phyloP scores from a whole-genome alignment of 2,329 filamentous ascomycete genomes.

The Cryoendolithus antarcticus region DNA sequence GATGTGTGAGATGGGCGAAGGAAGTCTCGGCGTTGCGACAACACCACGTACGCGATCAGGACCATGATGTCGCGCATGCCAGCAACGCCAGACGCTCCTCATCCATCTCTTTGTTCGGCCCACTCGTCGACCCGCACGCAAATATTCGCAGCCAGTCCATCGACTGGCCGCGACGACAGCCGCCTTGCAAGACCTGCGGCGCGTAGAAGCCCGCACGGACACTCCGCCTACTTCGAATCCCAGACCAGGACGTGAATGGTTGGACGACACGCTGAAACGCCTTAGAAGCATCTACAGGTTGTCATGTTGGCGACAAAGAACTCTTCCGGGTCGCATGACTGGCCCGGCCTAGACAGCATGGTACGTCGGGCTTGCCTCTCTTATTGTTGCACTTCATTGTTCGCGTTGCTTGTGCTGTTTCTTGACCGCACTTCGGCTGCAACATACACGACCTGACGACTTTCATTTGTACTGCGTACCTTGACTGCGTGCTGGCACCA shows the following conservation, averaged over 20 bases:
- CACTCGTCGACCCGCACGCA: conserved; percentile 3
- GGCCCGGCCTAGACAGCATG: conserved; percentile 17
- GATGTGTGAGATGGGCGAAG: too few species aligned
- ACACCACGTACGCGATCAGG: not conserved
- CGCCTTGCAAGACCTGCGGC: conserved; percentile 6
- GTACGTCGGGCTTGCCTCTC: conserved; percentile 15
- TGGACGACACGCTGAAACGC: conserved; percentile 30
- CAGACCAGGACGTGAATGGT: conserved; percentile 24
- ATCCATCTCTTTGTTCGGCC: conserved; percentile 7
- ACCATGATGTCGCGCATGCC: conserved; percentile 1
- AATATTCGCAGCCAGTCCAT: conserved; percentile 22
- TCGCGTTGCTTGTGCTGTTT: conserved; percentile 15
- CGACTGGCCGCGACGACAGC: conserved; percentile 20
- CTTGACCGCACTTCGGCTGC: conserved; percentile 5
- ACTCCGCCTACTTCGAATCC: conserved; percentile 6
- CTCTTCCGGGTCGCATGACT: conserved; percentile 19
- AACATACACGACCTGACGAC: conserved; percentile 10
- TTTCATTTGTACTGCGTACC: conserved; percentile 10
- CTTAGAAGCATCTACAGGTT: conserved; percentile 11
- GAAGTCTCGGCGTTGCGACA: too few species aligned
- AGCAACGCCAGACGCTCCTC: conserved; percentile 3
- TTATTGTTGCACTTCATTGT: conserved; percentile 18
- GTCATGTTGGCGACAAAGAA: conserved; percentile 18
- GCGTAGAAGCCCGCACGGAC: conserved; percentile 5
- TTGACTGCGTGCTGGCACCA: conserved; percentile 10